These are phyloP conservation scores for Starmerella scarabaei DNA, from an alignment of 805 yeast genomes.

Conservation along the genomic window DNA sequence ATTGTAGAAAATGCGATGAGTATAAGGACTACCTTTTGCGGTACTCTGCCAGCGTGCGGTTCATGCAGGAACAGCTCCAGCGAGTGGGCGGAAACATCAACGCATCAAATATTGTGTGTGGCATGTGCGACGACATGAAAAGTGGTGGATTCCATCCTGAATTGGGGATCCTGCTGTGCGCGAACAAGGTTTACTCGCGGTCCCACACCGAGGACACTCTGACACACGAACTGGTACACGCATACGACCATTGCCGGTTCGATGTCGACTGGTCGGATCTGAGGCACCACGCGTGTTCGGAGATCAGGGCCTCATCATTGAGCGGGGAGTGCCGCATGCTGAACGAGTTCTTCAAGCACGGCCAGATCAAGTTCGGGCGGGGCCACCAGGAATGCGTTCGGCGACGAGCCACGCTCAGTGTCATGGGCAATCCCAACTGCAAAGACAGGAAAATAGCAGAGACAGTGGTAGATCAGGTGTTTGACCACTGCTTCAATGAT, in stretches of 20 bases:
- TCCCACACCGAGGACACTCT: slow-evolving; percentile 82
- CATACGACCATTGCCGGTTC: slow-evolving; percentile 81
- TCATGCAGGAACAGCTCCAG: slow-evolving; percentile 72
- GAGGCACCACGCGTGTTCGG: slow-evolving; percentile 93
- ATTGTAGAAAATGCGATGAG: slow-evolving; percentile 57
- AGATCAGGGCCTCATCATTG: slow-evolving; percentile 79
- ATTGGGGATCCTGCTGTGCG: slow-evolving; percentile 73
- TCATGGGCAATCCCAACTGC: slow-evolving; percentile 76
- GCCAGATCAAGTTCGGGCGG: slow-evolving; percentile 41
- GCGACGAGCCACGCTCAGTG: slow-evolving; percentile 78
- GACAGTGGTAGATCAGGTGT: slow-evolving; percentile 70
- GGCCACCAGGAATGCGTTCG: slow-evolving; percentile 88
- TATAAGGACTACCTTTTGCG: slow-evolving; percentile 66
- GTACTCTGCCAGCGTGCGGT: slow-evolving; percentile 66
- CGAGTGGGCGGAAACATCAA: slow-evolving; percentile 46
- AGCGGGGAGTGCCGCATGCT: slow-evolving; percentile 91
- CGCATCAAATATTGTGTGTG: slow-evolving; percentile 54
- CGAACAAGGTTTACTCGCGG: slow-evolving; percentile 59
- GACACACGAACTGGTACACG: slow-evolving; percentile 87
- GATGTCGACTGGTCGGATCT: slow-evolving; percentile 73
- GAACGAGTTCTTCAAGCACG: slow-evolving; percentile 60
- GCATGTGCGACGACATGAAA: slow-evolving; percentile 64
- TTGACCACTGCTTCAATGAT: slow-evolving; percentile 86
- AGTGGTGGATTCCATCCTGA: slow-evolving; percentile 94
- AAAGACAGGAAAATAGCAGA: slow-evolving; percentile 59